Evolutionary conservation across 2,329 filamentous ascomycete species (phyloP), one percentile per base, ranked within the genome.

Genomic region (Neofusicoccum laricinum): DNA sequence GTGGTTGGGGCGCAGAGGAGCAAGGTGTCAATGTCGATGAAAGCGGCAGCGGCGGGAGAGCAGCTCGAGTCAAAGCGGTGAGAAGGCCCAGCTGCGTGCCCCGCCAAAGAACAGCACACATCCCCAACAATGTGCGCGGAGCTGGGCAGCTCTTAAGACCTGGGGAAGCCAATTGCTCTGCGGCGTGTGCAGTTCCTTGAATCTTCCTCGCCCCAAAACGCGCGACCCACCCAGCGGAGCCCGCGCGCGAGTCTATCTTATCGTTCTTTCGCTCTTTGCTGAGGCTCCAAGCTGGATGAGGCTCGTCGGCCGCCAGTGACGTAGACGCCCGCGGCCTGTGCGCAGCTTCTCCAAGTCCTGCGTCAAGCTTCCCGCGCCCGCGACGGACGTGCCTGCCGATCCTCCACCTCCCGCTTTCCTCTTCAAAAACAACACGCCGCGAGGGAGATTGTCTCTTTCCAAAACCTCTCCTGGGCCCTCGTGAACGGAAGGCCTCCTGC

Each of bases 331-430:
- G 4, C 53, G 55, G 55, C 55, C 61, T 53, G 61, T 63, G 61
- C 61, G 49, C 36, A 34, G 48, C 61, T 51, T 51, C 46, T 43
- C 55, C 55, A 53, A 46, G 17, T 51, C 25, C 21, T 32, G 46
- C 15, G 48, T 63, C 40, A 48, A 63, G 59, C 49, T 43, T 55
- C 40, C 59, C 59, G 59, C 61, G 48, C 36, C 38, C 61, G 36
- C 61, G 43, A 51, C 61, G 55, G 55, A 59, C 55, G 61, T 63
- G 61, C 61, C 49, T 63, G 61, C 61, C 49, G 61, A 63, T 63
- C 61, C 61, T 63, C 61, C 61, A 63, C 49, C 49, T 45, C 48
- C 32, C 11, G 40, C 48, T 63, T 43, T 30, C 30, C 50, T 53
- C 48, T 58, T 45, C n/a, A 46, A 57, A 30, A 46, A 59, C 40